Percentiles rank a stretch among this genome's conserved stretches.
These are phyloP conservation scores for Beauveria scarabaeidicola DNA, from an alignment of 2,329 filamentous ascomycete genomes.

Conservation along the genomic window DNA sequence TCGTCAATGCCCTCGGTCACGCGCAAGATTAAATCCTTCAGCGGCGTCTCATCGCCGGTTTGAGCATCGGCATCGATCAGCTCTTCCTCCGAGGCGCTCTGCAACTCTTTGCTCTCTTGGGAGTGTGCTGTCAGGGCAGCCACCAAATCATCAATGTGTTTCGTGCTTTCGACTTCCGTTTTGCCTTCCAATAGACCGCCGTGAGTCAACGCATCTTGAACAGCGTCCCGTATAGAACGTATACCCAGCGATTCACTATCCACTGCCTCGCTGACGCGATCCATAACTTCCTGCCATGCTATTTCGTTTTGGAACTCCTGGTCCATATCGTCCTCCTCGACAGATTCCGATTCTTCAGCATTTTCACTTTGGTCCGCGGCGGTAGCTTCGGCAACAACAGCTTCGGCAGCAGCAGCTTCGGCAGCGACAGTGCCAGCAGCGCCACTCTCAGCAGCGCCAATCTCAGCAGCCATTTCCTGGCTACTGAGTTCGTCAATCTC, in stretches of 20 bases:
- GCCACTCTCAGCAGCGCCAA: slow-evolving; percentile 8
- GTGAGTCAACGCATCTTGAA: slow-evolving; percentile 46
- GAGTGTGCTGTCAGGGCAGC: slow-evolving; percentile 35
- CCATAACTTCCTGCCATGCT: slow-evolving; percentile 47
- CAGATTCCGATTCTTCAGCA: slow-evolving; percentile 12
- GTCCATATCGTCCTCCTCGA: slow-evolving; percentile 14
- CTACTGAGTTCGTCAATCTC: slow-evolving; percentile 45
- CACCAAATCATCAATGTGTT: slow-evolving; percentile 43
- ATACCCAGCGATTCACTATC: slow-evolving; percentile 48
- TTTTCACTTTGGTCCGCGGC: slow-evolving; percentile 13
- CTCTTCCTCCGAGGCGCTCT: slow-evolving; percentile 14
- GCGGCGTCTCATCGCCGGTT: slow-evolving; percentile 15
- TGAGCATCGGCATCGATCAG: slow-evolving; percentile 8
- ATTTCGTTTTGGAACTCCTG: slow-evolving; percentile 24
- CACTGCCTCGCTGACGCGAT: slow-evolving; percentile 47
- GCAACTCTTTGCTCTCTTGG: slow-evolving; percentile 18
- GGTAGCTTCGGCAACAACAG: slow-evolving; percentile 9
- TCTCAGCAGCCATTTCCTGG: slow-evolving; percentile 20
- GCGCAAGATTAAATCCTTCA: slow-evolving; percentile 44
- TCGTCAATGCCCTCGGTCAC: slow-evolving; percentile 40
- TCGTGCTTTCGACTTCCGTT: slow-evolving; percentile 36
- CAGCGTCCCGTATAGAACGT: slow-evolving; percentile 42
- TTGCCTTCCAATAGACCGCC: slow-evolving; percentile 42
- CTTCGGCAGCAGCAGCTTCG: slow-evolving; percentile 14
- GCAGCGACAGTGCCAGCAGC: slow-evolving; percentile 5